Evolutionary conservation across 2,329 filamentous ascomycete species (phyloP).

Genomic region (Fusarium secorum): DNA sequence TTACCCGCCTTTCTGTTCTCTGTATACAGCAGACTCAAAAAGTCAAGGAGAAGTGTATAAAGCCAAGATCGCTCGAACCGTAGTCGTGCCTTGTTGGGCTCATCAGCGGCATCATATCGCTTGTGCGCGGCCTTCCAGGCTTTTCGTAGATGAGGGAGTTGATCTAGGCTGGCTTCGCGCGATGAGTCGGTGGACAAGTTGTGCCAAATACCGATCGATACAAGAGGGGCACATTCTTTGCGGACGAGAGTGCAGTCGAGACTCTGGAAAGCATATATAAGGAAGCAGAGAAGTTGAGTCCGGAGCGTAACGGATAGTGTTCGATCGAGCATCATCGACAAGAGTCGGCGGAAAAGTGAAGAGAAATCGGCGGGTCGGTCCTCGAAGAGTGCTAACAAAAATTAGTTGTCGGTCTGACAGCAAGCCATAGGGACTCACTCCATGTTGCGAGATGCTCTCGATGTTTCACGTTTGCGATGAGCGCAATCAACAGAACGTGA

Average conservation of each 20-base stretch:
- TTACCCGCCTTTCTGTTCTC: slow-evolving; percentile 57
- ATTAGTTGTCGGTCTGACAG: slow-evolving; percentile 27
- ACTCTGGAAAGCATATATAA: slow-evolving; percentile 92
- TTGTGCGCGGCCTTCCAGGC: slow-evolving; percentile 89
- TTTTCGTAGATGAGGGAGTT: slow-evolving; percentile 79
- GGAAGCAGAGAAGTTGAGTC: slow-evolving; percentile 85
- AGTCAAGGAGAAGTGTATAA: slow-evolving; percentile 84
- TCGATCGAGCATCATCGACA: slow-evolving; percentile 83
- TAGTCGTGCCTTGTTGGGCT: slow-evolving; percentile 77
- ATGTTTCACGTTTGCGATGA: slow-evolving; percentile 88
- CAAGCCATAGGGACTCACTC: slow-evolving; percentile 60
- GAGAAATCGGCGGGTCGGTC: slow-evolving; percentile 84
- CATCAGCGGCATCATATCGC: slow-evolving; percentile 86
- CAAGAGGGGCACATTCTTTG: slow-evolving; percentile 94
- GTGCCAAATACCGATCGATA: slow-evolving; percentile 96
- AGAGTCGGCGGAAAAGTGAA: slow-evolving; percentile 83
- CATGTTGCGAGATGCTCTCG: slow-evolving; percentile 88
- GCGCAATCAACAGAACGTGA: slow-evolving; percentile 84
- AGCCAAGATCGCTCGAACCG: slow-evolving; percentile 95
- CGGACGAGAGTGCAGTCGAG: slow-evolving; percentile 87
- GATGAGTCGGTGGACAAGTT: slow-evolving; percentile 82
- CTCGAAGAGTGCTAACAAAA: slow-evolving; percentile 72
- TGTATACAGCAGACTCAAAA: slow-evolving; percentile 76
- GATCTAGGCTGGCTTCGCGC: slow-evolving; percentile 76
- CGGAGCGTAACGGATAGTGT: slow-evolving; percentile 72